A percentile compares a stretch with the other conserved stretches of the same genome.
Evolutionary conservation across 2,329 filamentous ascomycete genomes (phyloP).

Genomic region (Neonectria coccinea): DNA sequence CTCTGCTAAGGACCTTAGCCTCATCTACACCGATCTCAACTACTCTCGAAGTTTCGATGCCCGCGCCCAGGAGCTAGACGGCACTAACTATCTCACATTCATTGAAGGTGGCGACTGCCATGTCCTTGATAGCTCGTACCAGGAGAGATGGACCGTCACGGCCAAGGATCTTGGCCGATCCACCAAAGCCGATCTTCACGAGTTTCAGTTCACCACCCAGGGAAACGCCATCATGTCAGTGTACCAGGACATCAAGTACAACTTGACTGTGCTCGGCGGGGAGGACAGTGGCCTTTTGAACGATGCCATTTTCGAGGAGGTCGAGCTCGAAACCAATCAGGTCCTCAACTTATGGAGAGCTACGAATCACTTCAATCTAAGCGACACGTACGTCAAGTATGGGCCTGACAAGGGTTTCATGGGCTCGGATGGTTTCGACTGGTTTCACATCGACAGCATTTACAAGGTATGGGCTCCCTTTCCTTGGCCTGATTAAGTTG

Average conservation of each 20-base stretch:
- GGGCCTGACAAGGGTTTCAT: conserved; percentile 35
- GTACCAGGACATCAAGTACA: conserved; percentile 41
- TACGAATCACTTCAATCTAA: conserved; percentile 39
- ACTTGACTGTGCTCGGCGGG: conserved; percentile 36
- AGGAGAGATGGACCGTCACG: conserved; percentile 36
- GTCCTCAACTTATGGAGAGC: conserved; percentile 43
- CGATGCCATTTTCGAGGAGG: conserved; percentile 41
- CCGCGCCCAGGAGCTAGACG: conserved; percentile 33
- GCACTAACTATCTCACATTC: conserved; percentile 38
- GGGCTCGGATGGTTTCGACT: conserved; percentile 43
- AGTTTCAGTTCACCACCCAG: conserved; percentile 39
- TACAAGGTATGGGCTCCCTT: conserved; percentile 35
- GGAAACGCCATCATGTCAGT: conserved; percentile 39
- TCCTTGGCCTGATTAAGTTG: background rate
- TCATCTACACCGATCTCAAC: conserved; percentile 38
- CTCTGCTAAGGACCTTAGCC: conserved; percentile 40
- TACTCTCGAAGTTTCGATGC: conserved; percentile 38
- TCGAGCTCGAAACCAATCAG: conserved; percentile 38
- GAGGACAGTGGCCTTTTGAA: conserved; percentile 39
- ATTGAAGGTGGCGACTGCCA: conserved; percentile 39
- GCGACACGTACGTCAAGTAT: conserved; percentile 37
- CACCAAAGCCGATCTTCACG: conserved; percentile 37
- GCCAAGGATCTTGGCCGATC: conserved; percentile 28
- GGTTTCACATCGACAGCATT: conserved; percentile 46
- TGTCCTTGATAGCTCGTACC: conserved; percentile 37